Conservation (phyloP, 768 basidiomycete genomes). For the Leccinellum luteum region DNA sequence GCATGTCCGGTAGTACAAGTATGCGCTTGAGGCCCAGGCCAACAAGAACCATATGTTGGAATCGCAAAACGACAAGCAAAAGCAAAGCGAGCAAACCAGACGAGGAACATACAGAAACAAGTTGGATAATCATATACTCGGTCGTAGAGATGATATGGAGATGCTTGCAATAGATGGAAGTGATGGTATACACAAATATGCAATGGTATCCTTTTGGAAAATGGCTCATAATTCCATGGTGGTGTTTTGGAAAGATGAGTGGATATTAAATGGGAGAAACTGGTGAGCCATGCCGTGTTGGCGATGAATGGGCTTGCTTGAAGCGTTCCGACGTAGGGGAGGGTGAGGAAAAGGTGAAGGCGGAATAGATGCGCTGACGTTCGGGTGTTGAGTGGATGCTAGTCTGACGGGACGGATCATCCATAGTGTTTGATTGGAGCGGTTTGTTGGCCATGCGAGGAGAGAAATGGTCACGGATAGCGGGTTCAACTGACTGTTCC, state of each 20-base stretch:
- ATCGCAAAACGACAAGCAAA: slow-evolving; percentile 29
- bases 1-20: slow-evolving; percentile 32
- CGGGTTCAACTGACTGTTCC: slow-evolving; percentile 56
- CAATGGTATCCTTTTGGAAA: slow-evolving; percentile 27
- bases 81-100: slow-evolving; percentile 30
- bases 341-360: slow-evolving; percentile 79
- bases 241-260: not conserved
- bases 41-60: slow-evolving; percentile 24
- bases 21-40: slow-evolving; percentile 27
- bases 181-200: slow-evolving; percentile 34
- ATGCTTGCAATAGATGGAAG: slow-evolving; percentile 32
- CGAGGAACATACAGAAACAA: slow-evolving; percentile 20
- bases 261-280: slow-evolving; percentile 6
- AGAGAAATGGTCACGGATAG: slow-evolving; percentile 53
- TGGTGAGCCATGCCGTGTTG: slow-evolving; percentile 24
- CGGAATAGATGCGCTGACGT: slow-evolving; percentile 65
- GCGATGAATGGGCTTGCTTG: slow-evolving; percentile 40
- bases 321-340: slow-evolving; percentile 58
- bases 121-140: slow-evolving; percentile 22
- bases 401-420: slow-evolving; percentile 64
- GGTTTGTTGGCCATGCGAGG: slow-evolving; percentile 15
- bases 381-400: slow-evolving; percentile 73
- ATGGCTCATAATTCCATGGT: slow-evolving; percentile 9
- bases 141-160: slow-evolving; percentile 26
- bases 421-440: slow-evolving; percentile 31